A percentile compares a stretch with the other conserved stretches of the same genome.
Evolutionary conservation across 768 basidiomycete genomes (phyloP).

Genomic region (Nidularia sp.): DNA sequence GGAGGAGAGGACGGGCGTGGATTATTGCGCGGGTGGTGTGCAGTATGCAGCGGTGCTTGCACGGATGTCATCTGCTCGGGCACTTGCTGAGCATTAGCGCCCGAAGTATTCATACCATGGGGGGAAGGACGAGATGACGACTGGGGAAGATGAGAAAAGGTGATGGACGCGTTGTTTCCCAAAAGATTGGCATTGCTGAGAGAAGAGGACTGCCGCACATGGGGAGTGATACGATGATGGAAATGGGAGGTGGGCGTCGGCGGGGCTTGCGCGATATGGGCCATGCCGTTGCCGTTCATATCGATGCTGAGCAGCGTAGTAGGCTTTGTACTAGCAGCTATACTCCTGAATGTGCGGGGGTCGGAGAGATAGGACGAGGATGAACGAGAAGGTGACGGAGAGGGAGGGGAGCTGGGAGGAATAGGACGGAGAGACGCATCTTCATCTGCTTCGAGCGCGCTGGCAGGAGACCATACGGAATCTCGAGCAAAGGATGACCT

Average conservation of each 20-base stretch:
- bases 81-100: constrained; percentile 16
- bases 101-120: constrained; percentile 7
- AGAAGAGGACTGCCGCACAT: constrained; percentile 59
- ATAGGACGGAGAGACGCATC: constrained; percentile 90
- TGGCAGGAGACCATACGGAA: constrained; percentile 78
- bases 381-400: constrained; percentile 80
- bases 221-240: constrained; percentile 49
- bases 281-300: constrained; percentile 73
- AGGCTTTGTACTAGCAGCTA: constrained; percentile 88
- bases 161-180: constrained; percentile 55
- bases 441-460: constrained; percentile 82
- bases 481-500: constrained; percentile 63
- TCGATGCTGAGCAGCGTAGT: constrained; percentile 93
- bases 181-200: constrained; percentile 41
- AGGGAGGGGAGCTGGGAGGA: constrained; percentile 84
- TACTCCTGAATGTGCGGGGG: constrained; percentile 76
- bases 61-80: constrained; percentile 29
- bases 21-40: constrained; percentile 94
- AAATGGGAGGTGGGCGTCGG: constrained; percentile 51
- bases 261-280: constrained; percentile 88
- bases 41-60: constrained; percentile 85
- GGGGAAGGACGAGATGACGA: constrained; percentile 44
- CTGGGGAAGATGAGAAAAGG: constrained; percentile 68
- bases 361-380: constrained; percentile 83
- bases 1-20: constrained; percentile 91